Evolutionary conservation across 371 early-diverging fungal genomes (phyloP).

Genomic region (Rhizopus sp.): DNA sequence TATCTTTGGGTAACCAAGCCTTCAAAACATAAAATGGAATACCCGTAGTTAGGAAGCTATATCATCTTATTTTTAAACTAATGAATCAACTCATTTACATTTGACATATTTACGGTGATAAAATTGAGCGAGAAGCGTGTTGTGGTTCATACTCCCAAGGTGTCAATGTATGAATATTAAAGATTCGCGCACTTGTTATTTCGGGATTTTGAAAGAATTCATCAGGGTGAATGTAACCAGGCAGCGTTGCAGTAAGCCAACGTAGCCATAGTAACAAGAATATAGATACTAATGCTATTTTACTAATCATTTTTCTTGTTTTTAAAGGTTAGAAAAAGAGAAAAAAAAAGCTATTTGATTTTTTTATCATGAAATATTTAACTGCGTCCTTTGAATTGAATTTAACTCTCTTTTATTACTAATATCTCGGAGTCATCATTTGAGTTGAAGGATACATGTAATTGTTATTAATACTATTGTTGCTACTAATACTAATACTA

Average conservation of each 20-base stretch:
- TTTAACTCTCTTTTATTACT: conserved; percentile 1
- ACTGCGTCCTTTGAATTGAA: conserved; percentile 9
- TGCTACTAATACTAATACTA: neutral
- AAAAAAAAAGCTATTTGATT: too few species aligned
- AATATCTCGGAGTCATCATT: conserved; percentile 5
- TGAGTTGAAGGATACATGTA: conserved; percentile 4
- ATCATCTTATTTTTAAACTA: too few species aligned
- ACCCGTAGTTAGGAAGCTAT: conserved; percentile 48
- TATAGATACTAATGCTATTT: conserved; percentile 8
- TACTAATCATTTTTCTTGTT: conserved; percentile 5
- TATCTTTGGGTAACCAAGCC: conserved; percentile 8
- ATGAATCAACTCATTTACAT: neutral
- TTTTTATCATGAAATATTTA: too few species aligned
- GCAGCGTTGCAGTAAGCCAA: conserved; percentile 35
- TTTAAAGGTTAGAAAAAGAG: neutral
- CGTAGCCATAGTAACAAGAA: conserved; percentile 29
- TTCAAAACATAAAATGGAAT: conserved; percentile 39
- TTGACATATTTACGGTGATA: conserved; percentile 53
- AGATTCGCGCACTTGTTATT: conserved; percentile 62
- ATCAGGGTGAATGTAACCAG: conserved; percentile 83
- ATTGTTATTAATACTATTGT: conserved; percentile 6
- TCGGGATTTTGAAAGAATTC: conserved; percentile 82
- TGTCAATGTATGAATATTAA: conserved; percentile 46
- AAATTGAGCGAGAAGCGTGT: conserved; percentile 65
- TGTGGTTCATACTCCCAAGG: conserved; percentile 77